Evolutionary conservation across 192 early-diverging fungal genomes (phyloP).

Genomic region (Hyaloraphidium curvatum): DNA sequence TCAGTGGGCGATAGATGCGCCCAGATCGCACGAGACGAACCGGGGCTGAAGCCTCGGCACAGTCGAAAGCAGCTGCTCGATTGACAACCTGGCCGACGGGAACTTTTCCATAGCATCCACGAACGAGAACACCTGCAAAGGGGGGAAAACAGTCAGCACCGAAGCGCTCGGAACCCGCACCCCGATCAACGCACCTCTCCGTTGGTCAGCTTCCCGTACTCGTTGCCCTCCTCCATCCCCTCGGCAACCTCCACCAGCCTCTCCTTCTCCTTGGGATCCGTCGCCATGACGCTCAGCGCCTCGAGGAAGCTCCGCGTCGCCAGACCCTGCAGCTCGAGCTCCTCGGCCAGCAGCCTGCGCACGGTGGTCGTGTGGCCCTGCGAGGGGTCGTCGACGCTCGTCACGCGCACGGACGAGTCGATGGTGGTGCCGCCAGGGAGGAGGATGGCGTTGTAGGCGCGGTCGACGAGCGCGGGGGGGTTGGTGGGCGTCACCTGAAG

Average conservation of each 20-base stretch:
- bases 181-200: background rate
- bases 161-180: background rate
- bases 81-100: background rate
- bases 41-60: background rate
- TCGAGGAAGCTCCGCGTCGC: slow-evolving; percentile 1
- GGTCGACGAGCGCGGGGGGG: background rate
- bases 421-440: background rate
- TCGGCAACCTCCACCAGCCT: background rate
- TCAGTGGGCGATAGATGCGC: background rate
- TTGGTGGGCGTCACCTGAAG: background rate
- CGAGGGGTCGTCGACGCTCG: background rate
- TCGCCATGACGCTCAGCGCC: slow-evolving; percentile 1
- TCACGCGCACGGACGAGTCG: background rate
- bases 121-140: background rate
- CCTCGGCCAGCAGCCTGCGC: background rate
- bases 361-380: background rate
- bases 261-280: slow-evolving; percentile 1
- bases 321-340: slow-evolving; percentile 1
- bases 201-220: background rate
- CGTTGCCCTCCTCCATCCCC: background rate
- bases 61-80: background rate
- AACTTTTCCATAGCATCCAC: slow-evolving; percentile 1
- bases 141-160: background rate
- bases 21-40: background rate
- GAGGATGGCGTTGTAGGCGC: background rate